Base-by-base conservation (phyloP, 2,329 filamentous ascomycete genomes). In the Rhynchosporium agropyri region DNA sequence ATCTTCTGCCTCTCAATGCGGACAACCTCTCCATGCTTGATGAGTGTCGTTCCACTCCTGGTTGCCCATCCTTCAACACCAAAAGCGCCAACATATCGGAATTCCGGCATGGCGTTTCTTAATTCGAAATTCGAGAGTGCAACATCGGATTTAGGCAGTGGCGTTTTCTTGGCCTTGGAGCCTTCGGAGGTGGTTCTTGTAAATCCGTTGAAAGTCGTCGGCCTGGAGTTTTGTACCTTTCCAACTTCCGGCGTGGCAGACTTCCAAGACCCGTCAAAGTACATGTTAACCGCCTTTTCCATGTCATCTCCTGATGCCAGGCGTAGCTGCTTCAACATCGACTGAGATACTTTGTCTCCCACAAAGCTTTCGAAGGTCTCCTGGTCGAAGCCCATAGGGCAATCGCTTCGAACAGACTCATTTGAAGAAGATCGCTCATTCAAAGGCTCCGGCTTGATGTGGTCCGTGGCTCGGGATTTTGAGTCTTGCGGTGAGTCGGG, bases 31-130 rank as follows among this genome's bases (percentile, higher is more conserved):
- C 90, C 92, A 71, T 96, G 90, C 68, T 87, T 89, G 31, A 99
- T 74, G 5, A 97, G 74, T 43, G 85, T 85, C 3, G 78, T 79
- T 0, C 94, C 94, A 74, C 92, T 97, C 70, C 88, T 86, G 3
- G 94, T 98, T 5, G 91, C 88, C 95, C 95, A 99, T 4, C 89
- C 95, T 60, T 89, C 91, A 4, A 91, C 92, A 8, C 95, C 95
- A 76, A 98, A 95, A 0, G 92, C 91, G 20, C 95, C 95, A 65
- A 98, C 84, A 71, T 98, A 99, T 71, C 95, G 79, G 68, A 80
- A 81, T 1, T 77, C 71, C 0, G 87, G 87, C 79, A 75, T 74
- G 13, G 61, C 51, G 15, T 66, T 54, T 50, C 59, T 63, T 29
- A 61, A 40, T 12, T 49, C 15, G 26, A 33, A 26, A 6, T 62